Evolutionary conservation across 2,329 filamentous ascomycete species (phyloP).

Genomic region (Berkeleyomyces rouxiae): DNA sequence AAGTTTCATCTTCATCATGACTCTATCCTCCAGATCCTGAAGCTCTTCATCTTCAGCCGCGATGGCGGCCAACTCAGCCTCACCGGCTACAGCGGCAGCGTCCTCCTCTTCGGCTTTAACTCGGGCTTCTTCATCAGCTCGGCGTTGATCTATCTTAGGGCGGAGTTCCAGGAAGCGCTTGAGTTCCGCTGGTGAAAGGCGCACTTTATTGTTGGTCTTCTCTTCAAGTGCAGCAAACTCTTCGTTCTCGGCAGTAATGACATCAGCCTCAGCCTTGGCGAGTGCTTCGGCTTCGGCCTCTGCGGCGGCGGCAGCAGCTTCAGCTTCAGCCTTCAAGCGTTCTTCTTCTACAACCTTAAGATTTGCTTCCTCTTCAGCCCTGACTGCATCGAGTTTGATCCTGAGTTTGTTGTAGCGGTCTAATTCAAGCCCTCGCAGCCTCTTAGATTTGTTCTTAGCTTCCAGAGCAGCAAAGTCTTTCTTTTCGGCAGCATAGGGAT

Average conservation of each 20-base stretch:
- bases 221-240: slow-evolving; percentile 5
- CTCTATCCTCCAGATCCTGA: slow-evolving; percentile 17
- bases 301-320: slow-evolving; percentile 16
- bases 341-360: slow-evolving; percentile 4
- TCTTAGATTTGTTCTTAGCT: slow-evolving; percentile 23
- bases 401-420: slow-evolving; percentile 11
- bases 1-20: slow-evolving; percentile 7
- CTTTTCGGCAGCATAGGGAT: slow-evolving; percentile 26
- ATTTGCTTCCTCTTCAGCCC: slow-evolving; percentile 3
- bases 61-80: slow-evolving; percentile 1
- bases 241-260: background rate
- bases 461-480: slow-evolving; percentile 37
- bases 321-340: slow-evolving; percentile 12
- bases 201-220: background rate
- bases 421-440: slow-evolving; percentile 9
- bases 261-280: slow-evolving; percentile 1
- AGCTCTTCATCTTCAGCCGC: slow-evolving; percentile 18
- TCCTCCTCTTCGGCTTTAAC: slow-evolving; percentile 4
- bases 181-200: slow-evolving; percentile 1
- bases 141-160: background rate
- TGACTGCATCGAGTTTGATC: slow-evolving; percentile 2
- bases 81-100: slow-evolving; percentile 1
- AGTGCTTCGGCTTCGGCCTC: background rate
- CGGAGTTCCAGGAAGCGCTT: slow-evolving; percentile 2
- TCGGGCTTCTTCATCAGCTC: slow-evolving; percentile 2